Evolutionary conservation across 164 flowering plant species (phyloP).

Genomic region (Cinnamomum micranthum): DNA sequence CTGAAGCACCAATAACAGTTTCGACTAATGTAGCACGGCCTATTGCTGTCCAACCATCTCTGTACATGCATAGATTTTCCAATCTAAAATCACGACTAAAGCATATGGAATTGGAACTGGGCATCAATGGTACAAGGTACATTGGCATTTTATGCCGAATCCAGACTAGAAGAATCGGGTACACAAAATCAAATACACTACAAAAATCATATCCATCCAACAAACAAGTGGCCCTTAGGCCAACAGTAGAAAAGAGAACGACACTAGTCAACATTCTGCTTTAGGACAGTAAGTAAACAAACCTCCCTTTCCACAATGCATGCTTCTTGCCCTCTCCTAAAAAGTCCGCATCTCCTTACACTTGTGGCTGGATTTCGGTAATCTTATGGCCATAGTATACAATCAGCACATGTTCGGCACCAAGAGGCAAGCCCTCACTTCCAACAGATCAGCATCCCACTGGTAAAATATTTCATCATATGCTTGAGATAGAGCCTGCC

Average conservation of each 20-base stretch:
- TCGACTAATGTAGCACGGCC: no score
- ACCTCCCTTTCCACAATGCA: slow-evolving; percentile 3
- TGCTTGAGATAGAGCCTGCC: no score
- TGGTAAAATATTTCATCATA: no score
- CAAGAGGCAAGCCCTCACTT: no score
- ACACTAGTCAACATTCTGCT: slow-evolving; percentile 1
- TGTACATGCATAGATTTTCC: no score
- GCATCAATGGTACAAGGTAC: no score
- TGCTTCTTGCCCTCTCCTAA: slow-evolving; percentile 3
- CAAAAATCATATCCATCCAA: slow-evolving; percentile 2
- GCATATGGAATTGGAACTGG: no score
- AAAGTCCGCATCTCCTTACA: slow-evolving; percentile 6
- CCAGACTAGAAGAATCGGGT: slow-evolving; percentile 9
- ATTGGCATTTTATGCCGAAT: neutral
- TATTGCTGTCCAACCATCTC: no score
- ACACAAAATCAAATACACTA: slow-evolving; percentile 1
- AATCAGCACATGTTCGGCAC: neutral
- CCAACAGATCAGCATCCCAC: no score
- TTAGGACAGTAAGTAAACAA: slow-evolving; percentile 5
- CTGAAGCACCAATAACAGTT: no score
- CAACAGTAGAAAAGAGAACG: neutral
- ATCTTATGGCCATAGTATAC: slow-evolving; percentile 5
- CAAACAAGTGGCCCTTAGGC: slow-evolving; percentile 8
- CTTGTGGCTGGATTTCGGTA: slow-evolving; percentile 16
- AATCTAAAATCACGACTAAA: no score